These are phyloP conservation scores for Boeremia lycopersici DNA, from an alignment of 2,329 filamentous ascomycete species.

Conservation along the genomic window DNA sequence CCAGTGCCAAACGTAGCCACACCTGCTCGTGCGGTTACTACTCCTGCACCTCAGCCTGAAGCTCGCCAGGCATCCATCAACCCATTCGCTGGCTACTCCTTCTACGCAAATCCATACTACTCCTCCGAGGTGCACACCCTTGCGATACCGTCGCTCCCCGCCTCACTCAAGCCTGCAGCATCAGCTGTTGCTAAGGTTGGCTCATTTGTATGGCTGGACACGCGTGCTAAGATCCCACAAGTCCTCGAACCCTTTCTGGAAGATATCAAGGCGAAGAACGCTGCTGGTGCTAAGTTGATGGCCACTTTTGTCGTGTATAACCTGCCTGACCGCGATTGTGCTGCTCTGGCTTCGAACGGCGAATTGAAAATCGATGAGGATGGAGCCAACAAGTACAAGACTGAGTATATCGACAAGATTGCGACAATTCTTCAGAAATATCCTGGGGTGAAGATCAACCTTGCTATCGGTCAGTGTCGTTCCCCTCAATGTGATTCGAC, in stretches of 20 bases:
- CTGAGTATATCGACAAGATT: slow-evolving; percentile 60
- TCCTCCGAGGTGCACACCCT: slow-evolving; percentile 58
- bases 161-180: slow-evolving; percentile 59
- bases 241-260: slow-evolving; percentile 54
- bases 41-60: slow-evolving; percentile 20
- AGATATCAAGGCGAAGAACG: slow-evolving; percentile 56
- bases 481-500: no score
- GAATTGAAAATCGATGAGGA: slow-evolving; percentile 63
- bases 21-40: slow-evolving; percentile 17
- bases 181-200: slow-evolving; percentile 56
- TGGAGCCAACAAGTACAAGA: slow-evolving; percentile 57
- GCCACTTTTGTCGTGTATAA: slow-evolving; percentile 67
- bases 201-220: slow-evolving; percentile 62
- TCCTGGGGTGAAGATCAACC: slow-evolving; percentile 58
- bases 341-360: slow-evolving; percentile 67
- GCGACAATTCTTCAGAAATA: slow-evolving; percentile 59
- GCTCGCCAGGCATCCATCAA: slow-evolving; percentile 54
- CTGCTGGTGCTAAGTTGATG: slow-evolving; percentile 55
- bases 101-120: slow-evolving; percentile 61
- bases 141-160: slow-evolving; percentile 67
- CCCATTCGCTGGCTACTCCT: slow-evolving; percentile 56
- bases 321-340: slow-evolving; percentile 67
- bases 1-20: slow-evolving; percentile 16
- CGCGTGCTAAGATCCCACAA: slow-evolving; percentile 55
- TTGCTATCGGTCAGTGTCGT: slow-evolving; percentile 52